phyloP scores from a whole-genome alignment of 331 rosid species.

The Pyracantha coccinea region DNA sequence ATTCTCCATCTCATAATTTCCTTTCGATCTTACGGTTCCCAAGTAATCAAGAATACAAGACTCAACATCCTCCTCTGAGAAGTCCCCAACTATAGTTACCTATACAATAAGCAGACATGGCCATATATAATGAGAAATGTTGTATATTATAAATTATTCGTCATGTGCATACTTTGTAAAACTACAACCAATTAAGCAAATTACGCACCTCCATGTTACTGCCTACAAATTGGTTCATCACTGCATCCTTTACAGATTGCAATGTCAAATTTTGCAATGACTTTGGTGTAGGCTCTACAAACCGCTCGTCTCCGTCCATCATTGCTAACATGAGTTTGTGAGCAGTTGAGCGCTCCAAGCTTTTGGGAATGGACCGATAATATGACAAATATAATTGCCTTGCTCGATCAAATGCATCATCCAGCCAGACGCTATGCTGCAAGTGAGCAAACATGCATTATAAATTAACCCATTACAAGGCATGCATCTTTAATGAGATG shows the following conservation, averaged over 20 bases:
- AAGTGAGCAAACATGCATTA: conserved; percentile 24
- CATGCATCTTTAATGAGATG: neutral
- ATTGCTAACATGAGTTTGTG: conserved; percentile 98
- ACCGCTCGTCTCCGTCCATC: conserved; percentile 92
- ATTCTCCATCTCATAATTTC: conserved; percentile 23
- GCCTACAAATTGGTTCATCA: conserved; percentile 87
- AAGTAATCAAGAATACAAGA: conserved; percentile 94
- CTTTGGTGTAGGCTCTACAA: conserved; percentile 91
- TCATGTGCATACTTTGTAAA: neutral
- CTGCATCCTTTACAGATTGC: conserved; percentile 85
- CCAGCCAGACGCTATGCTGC: conserved; percentile 99
- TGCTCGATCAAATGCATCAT: conserved; percentile 97
- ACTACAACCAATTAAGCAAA: neutral
- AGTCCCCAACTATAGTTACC: conserved; percentile 95
- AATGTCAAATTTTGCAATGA: conserved; percentile 76
- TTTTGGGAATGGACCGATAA: conserved; percentile 96
- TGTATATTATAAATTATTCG: neutral
- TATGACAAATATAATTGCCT: conserved; percentile 87
- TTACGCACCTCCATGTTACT: conserved; percentile 89
- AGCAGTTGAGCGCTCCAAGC: conserved; percentile 99
- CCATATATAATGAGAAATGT: neutral
- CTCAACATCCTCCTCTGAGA: conserved; percentile 83
- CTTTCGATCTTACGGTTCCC: conserved; percentile 66
- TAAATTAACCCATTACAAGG: neutral
- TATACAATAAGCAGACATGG: conserved; percentile 18